Base-by-base conservation (phyloP, 2,329 filamentous ascomycete species). In the Ustulina deusta region DNA sequence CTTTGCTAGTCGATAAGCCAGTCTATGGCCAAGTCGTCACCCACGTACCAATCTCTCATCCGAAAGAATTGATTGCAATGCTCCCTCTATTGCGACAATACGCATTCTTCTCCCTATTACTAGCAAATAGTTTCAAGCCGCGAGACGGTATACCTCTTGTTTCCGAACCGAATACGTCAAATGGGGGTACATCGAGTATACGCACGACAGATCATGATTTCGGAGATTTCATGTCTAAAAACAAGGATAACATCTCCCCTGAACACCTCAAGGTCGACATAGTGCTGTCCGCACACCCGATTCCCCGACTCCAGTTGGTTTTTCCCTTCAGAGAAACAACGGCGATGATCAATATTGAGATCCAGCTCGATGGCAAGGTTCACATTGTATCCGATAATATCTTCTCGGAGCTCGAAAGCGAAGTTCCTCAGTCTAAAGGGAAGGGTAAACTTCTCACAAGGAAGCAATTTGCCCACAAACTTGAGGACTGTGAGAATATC, bases 11-110 rank as follows among this genome's bases (percentile, higher is more conserved):
- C 20, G 88, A 91, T 62, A 93, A 93, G 77, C 87, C 89, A 1
- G 91, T 93, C 9, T 93, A 91, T 72, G 91, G 90, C 0, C 86
- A 90, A 63, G 83, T 84, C 2, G 78, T 97, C 9, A 86, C 86
- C 0, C 88, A 90, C 63, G 83, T 96, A 36, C 89, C 92, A 0
- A 95, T 97, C 75, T 88, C 89, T 2, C 93, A 97, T 74, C 93
- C 93, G 0, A 87, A 89, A 57, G 92, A 97, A 75, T 81, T 97
- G 3, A 82, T 94, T 6, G 85, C 87, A 61, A 88, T 94, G 75
- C 83, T 97, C n/a, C 92, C 93, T 0, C 83, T 86, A 3, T 82
- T 96, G 17, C 85, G 93, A 15, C 93, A 96, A 77, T 96, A 93
- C 75, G 90, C 91, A 0, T 89, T 91, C 71, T 81, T 93, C 4